These are phyloP conservation scores for Fusarium coicis DNA, from an alignment of 2,329 filamentous ascomycete genomes.

Conservation along the genomic window DNA sequence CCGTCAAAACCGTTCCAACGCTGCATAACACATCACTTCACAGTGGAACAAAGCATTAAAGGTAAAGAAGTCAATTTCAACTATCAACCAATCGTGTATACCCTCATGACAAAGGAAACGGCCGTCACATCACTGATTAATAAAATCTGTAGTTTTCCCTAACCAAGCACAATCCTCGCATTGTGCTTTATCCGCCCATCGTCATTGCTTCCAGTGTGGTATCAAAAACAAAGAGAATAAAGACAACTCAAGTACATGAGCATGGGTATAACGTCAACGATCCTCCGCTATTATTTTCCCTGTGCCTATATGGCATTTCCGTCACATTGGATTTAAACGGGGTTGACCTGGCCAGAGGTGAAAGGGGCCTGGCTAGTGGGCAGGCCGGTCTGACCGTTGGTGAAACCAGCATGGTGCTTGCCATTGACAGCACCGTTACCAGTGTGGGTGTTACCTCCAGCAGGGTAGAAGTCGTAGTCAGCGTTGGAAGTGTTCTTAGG, in stretches of 20 bases:
- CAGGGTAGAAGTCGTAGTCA: conserved; percentile 30
- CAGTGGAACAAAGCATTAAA: background rate
- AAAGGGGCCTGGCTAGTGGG: conserved; percentile 9
- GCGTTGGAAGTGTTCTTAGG: conserved; percentile 16
- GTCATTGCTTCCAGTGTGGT: conserved; percentile 37
- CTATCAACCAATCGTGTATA: conserved; percentile 29
- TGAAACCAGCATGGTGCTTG: conserved; percentile 22
- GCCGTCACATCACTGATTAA: conserved; percentile 24
- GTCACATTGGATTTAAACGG: conserved; percentile 28
- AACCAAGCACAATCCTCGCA: conserved; percentile 20
- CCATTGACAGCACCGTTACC: conserved; percentile 31
- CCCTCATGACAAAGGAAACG: conserved; percentile 37
- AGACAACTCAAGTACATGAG: conserved; percentile 24
- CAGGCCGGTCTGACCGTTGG: conserved; percentile 7
- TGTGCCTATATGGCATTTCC: background rate
- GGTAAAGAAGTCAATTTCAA: conserved; percentile 33
- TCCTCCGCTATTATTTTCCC: conserved; percentile 14
- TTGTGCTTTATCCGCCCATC: conserved; percentile 20
- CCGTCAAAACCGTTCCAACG: fast-evolving
- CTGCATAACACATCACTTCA: no score
- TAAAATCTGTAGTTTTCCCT: conserved; percentile 19
- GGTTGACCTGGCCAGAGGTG: conserved; percentile 28
- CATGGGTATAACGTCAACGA: conserved; percentile 42
- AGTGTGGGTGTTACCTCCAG: conserved; percentile 21
- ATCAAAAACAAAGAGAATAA: conserved; percentile 36